Evolutionary conservation across 163 green algal species (phyloP).

Genomic region (Chlamydomonas reinhardtii): DNA sequence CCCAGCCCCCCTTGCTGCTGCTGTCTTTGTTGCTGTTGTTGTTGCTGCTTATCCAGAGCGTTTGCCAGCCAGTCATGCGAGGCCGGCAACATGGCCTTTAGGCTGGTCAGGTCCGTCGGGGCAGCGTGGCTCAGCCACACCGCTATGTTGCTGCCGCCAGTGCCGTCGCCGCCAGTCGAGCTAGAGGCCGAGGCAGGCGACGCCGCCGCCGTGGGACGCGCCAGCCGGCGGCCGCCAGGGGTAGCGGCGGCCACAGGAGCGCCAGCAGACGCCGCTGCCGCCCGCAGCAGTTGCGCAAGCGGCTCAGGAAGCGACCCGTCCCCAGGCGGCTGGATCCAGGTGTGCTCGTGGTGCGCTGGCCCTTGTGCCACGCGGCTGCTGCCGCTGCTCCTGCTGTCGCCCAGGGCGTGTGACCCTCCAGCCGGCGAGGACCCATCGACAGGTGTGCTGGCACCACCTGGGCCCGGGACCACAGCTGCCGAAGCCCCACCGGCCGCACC

Average conservation of each 20-base stretch:
- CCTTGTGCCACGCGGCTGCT: background rate
- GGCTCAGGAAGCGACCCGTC: too few species aligned
- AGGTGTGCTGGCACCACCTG: too few species aligned
- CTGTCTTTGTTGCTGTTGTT: background rate
- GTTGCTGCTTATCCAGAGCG: background rate
- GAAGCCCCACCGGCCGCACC: too few species aligned
- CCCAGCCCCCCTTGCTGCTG: background rate
- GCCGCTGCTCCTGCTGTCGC: background rate
- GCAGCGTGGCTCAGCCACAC: background rate
- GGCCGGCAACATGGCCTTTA: background rate
- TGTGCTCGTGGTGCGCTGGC: background rate
- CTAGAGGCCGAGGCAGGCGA: too few species aligned
- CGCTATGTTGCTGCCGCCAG: background rate
- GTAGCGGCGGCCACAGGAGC: background rate
- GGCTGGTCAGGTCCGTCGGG: background rate
- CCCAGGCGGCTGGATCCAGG: background rate
- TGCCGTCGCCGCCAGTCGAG: background rate
- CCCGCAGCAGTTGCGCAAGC: background rate
- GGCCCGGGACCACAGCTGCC: too few species aligned
- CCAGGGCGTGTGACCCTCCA: background rate
- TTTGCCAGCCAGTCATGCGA: constrained; percentile 17
- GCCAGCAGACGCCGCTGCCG: background rate
- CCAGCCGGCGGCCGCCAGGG: too few species aligned
- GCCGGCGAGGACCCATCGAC: too few species aligned
- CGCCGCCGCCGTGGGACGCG: too few species aligned